A percentile compares a stretch with the other conserved stretches of the same genome.
These are phyloP conservation scores for Metarhizium brunneum DNA, from an alignment of 2,329 filamentous ascomycete genomes.

Conservation along the genomic window DNA sequence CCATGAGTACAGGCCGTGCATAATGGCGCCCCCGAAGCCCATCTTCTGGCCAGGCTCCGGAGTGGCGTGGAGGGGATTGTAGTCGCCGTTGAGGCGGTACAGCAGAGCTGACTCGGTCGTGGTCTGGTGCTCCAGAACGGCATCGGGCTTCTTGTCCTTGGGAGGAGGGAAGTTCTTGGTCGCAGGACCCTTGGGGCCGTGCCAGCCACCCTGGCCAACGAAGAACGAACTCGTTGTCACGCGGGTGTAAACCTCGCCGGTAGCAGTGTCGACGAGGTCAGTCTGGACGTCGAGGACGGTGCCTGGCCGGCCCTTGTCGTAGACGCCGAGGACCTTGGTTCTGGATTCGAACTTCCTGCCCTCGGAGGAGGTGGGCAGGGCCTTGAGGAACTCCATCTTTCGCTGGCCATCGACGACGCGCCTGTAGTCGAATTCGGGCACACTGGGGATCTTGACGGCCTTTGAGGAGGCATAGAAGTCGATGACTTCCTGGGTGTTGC, in stretches of 20 bases:
- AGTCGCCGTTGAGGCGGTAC: conserved; percentile 85
- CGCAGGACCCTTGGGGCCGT: conserved; percentile 80
- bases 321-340: conserved; percentile 72
- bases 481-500: conserved; percentile 63
- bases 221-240: conserved; percentile 67
- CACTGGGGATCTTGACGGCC: conserved; percentile 58
- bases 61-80: conserved; percentile 85
- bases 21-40: conserved; percentile 83
- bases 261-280: conserved; percentile 61
- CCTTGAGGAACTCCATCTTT: conserved; percentile 66
- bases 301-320: conserved; percentile 80
- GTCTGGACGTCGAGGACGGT: conserved; percentile 75
- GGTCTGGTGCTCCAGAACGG: conserved; percentile 60
- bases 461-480: conserved; percentile 73
- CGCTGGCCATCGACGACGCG: conserved; percentile 80
- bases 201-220: conserved; percentile 73
- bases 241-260: conserved; percentile 61
- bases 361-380: conserved; percentile 60
- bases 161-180: conserved; percentile 72
- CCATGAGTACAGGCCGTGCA: conserved; percentile 84
- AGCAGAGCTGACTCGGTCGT: conserved; percentile 63
- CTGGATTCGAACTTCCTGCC: conserved; percentile 68
- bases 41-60: conserved; percentile 79
- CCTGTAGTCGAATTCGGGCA: conserved; percentile 66
- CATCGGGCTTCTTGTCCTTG: conserved; percentile 63